These are phyloP conservation scores for Gaertneriomyces semiglobifer DNA, from an alignment of 192 early-diverging fungal genomes.

Conservation along the genomic window DNA sequence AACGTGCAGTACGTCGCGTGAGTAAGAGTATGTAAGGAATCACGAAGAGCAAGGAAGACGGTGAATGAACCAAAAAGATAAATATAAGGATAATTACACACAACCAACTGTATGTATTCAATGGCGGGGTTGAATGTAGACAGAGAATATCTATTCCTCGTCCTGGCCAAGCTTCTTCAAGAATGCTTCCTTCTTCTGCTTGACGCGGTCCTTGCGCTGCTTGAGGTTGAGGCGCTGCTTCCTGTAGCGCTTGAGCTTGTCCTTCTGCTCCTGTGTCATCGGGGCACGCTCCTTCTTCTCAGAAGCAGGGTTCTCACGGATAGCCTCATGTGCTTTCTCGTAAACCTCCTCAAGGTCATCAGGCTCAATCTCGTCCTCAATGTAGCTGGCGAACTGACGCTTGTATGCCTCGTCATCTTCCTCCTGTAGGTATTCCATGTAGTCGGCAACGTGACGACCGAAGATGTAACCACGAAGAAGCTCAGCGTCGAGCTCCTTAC, in stretches of 20 bases:
- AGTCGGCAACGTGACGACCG: slow-evolving; percentile 95
- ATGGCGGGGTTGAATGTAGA: too few species aligned
- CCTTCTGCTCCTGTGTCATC: slow-evolving; percentile 69
- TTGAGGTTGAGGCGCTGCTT: slow-evolving; percentile 75
- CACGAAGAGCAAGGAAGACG: too few species aligned
- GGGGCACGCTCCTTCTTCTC: slow-evolving; percentile 53
- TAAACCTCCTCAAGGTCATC: slow-evolving; percentile 96
- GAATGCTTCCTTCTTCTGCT: slow-evolving; percentile 87
- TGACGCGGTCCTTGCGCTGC: slow-evolving; percentile 83
- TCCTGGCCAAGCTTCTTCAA: slow-evolving; percentile 36
- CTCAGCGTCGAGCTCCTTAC: slow-evolving; percentile 90
- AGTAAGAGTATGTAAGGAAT: too few species aligned
- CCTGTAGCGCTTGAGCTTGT: slow-evolving; percentile 73
- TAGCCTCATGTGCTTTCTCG: slow-evolving; percentile 84
- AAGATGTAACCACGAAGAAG: slow-evolving; percentile 94
- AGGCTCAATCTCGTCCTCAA: slow-evolving; percentile 79
- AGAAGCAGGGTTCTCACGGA: slow-evolving; percentile 83
- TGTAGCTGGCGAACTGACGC: slow-evolving; percentile 90
- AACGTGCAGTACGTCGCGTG: too few species aligned
- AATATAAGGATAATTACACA: too few species aligned
- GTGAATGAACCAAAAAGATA: too few species aligned
- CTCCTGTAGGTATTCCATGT: slow-evolving; percentile 97
- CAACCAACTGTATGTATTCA: too few species aligned
- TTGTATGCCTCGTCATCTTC: slow-evolving; percentile 99
- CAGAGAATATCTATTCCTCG: slow-evolving; percentile 14